These are phyloP conservation scores for Neotropicomus parvogracilis DNA, from an alignment of 1,284 basidiomycete genomes.

Conservation along the genomic window DNA sequence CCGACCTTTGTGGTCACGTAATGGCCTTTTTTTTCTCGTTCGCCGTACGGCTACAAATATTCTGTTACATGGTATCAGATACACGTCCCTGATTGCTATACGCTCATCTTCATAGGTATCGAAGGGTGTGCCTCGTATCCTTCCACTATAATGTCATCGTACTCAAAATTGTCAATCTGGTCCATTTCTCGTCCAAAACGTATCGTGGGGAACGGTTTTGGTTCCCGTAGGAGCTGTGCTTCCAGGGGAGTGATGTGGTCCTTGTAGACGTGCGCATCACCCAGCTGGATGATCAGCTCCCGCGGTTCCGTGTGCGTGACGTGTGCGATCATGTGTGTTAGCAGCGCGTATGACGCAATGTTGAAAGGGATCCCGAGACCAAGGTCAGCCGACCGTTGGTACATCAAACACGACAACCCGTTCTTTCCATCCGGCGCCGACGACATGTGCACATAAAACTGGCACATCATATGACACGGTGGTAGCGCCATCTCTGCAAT, in stretches of 20 bases:
- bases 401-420: constrained; percentile 92
- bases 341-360: constrained; percentile 94
- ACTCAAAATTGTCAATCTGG: constrained; percentile 79
- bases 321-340: constrained; percentile 95
- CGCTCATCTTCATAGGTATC: constrained; percentile 98
- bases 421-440: constrained; percentile 54
- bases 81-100: constrained; percentile 40
- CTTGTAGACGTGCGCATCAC: constrained; percentile 94
- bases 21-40: no score
- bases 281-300: constrained; percentile 90
- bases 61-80: constrained; percentile 5
- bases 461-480: constrained; percentile 97
- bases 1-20: no score
- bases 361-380: constrained; percentile 98
- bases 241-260: constrained; percentile 89
- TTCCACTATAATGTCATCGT: constrained; percentile 81
- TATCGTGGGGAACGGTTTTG: constrained; percentile 82
- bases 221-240: constrained; percentile 76
- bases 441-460: constrained; percentile 94
- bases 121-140: constrained; percentile 84
- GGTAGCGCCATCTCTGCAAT: constrained; percentile 93
- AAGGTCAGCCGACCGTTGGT: constrained; percentile 95
- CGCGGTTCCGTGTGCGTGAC: constrained; percentile 85
- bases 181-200: constrained; percentile 61
- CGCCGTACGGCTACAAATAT: background rate